Base-by-base conservation (phyloP, 2,329 filamentous ascomycete genomes). In the Fonsecaea monophora region DNA sequence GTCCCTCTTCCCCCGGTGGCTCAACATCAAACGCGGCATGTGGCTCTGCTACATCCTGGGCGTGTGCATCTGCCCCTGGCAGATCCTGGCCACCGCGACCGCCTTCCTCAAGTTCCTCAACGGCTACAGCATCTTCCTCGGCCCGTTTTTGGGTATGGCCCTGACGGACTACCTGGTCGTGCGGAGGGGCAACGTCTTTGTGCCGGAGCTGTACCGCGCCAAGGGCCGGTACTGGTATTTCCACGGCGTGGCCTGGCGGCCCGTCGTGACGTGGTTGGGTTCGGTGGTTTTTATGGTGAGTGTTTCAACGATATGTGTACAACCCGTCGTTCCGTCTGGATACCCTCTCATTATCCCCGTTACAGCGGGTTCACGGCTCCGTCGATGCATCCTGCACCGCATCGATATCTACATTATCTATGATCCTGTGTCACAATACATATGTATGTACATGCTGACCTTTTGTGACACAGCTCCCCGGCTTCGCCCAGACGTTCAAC, bases 231-330 rank as follows among this genome's bases (percentile, higher is more conserved):
- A 72, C 37, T 65, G 67, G 48, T 72, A 69, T 54, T 53, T 59
- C 21, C 77, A 78, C 53, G 74, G 85, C 81, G 87, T 32, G 86
- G 86, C 34, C 76, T 86, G 3, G 76, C 83, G 2, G 84, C 86
- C 0, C 4, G 77, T 86, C 1, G 76, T 83, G 1, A 84, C 87
- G 0, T 88, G 89, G 68, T 56, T 89, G 6, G 77, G 86, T 35
- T 56, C 63, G 1, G 35, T 66, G 8, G 53, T 13, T 34, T 53
- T 66, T 53, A 56, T 68, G 63, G 62, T 67, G 54, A 25, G 25
- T 13, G 45, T 65, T 65, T 5, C 40, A 21, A 21, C 13, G 13
- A 35, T 12, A 25, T 25, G 25, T 25, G 25, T 25, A 25, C 25
- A 25, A 25, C 25, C 2, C 3, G 25, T 25, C 21, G 21, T 25